Conservation (phyloP, 2,329 filamentous ascomycete species). For the Paecilomyces formosus region DNA sequence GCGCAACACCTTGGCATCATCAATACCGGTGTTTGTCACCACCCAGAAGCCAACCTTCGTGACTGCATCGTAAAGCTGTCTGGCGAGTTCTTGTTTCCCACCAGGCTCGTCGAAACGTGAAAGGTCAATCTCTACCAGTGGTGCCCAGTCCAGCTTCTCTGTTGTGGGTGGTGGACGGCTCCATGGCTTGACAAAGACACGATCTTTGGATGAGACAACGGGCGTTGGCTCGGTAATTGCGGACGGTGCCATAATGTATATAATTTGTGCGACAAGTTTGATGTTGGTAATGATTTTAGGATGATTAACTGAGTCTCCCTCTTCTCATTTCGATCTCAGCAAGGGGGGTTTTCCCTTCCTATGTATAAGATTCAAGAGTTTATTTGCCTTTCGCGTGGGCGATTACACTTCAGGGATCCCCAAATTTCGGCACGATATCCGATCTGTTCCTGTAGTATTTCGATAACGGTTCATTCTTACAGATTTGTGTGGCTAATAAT, state of each 20-base stretch:
- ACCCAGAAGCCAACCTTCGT: constrained; percentile 24
- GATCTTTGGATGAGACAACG: constrained; percentile 1
- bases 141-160: constrained; percentile 6
- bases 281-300: no score
- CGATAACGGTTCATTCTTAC: neutral
- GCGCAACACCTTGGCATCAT: constrained; percentile 16
- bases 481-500: neutral
- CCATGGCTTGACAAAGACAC: constrained; percentile 18
- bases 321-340: neutral
- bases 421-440: neutral
- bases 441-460: neutral
- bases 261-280: neutral
- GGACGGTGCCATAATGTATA: constrained; percentile 13
- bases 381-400: no score
- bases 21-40: constrained; percentile 8
- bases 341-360: neutral
- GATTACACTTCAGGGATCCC: neutral
- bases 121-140: neutral
- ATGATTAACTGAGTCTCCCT: no score
- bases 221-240: constrained; percentile 10
- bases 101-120: neutral
- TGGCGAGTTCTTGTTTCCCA: neutral
- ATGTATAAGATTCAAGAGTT: neutral
- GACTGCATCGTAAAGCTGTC: constrained; percentile 50
- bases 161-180: constrained; percentile 15